Conservation (phyloP, 73 alveolate genomes). For the Blepharisma stoltei region DNA sequence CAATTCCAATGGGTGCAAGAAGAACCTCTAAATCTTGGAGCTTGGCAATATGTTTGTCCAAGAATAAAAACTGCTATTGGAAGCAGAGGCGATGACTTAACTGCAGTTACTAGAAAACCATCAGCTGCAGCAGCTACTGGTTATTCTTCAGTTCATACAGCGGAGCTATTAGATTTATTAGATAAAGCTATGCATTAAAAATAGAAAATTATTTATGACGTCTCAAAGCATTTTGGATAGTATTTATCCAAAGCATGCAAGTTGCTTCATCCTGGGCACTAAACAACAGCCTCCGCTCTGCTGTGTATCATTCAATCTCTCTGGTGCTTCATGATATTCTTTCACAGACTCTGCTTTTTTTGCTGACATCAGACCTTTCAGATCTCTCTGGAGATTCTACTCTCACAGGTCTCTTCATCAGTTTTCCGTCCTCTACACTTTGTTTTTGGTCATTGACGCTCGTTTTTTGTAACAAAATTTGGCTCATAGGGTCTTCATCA, state of each 20-base stretch:
- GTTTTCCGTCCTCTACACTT: conserved; percentile 1
- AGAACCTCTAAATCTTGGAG: conserved; percentile 77
- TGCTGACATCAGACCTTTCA: too few species aligned
- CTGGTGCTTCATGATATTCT: conserved; percentile 8
- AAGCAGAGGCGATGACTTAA: conserved; percentile 18
- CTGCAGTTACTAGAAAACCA: conserved; percentile 52
- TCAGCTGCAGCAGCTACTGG: conserved; percentile 74
- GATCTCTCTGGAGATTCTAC: not conserved
- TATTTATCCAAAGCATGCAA: too few species aligned
- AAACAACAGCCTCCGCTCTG: conserved; percentile 15
- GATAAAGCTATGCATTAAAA: conserved; percentile 36
- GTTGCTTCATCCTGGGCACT: not conserved
- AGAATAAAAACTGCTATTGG: conserved; percentile 55
- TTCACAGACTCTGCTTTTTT: too few species aligned
- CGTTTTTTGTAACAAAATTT: not conserved
- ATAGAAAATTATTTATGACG: too few species aligned
- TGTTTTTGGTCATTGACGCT: conserved; percentile 11
- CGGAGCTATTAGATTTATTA: conserved; percentile 42
- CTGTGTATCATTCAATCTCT: conserved; percentile 22
- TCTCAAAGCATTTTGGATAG: too few species aligned
- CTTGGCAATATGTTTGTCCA: conserved; percentile 63
- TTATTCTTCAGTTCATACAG: conserved; percentile 55
- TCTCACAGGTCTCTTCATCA: conserved; percentile 27
- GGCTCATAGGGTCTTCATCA: not conserved
- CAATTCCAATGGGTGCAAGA: conserved; percentile 66